Base-by-base conservation (phyloP, 2,329 filamentous ascomycete genomes). In the Phoma sp. region DNA sequence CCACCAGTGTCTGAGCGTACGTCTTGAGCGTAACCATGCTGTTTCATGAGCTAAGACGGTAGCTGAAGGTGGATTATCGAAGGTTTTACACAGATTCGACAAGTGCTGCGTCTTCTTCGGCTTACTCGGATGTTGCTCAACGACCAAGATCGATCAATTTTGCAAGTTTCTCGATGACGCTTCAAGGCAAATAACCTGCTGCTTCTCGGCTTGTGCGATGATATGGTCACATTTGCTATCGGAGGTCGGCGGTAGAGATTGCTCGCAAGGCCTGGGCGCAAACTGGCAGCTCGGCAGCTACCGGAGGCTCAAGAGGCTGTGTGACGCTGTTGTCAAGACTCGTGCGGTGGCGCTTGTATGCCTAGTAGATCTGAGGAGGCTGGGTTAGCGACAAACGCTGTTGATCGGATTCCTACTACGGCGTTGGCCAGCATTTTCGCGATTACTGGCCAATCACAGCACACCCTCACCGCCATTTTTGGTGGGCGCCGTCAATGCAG, bases 381-480 rank as follows among this genome's bases (percentile, higher is more conserved):
- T 67, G 60, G 64, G 55, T 58, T 60, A 52, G 52, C 58, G 62
- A 57, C 48, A 52, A 51, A 59, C 57, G 57, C 51, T 59, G 58
- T 55, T 61, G 65, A 63, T 52, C 49, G 43, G 62, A 38, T 41
- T 56, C 40, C 56, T 37, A 51, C 55, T 61, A 62, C 41, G 51
- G 60, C 47, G 60, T 60, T 62, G 60, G 60, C 67, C 56, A 68
- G 57, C 63, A 68, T 61, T 63, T 62, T 52, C 17, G 40, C 25
- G 51, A 53, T 54, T 57, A 47, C 46, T 44, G 60, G 39, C 72
- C 71, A 75, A 75, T 73, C 47, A 66, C 49, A 60, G 50, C 27
- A 25, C 46, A 63, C 59, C 55, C 63, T 61, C 73, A 75, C 73
- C 73, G 73, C 73, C 61, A 68, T 66, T 74, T 71, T 60, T 52